Conservation (phyloP, 768 basidiomycete species). For the Calocybe cyanea region DNA sequence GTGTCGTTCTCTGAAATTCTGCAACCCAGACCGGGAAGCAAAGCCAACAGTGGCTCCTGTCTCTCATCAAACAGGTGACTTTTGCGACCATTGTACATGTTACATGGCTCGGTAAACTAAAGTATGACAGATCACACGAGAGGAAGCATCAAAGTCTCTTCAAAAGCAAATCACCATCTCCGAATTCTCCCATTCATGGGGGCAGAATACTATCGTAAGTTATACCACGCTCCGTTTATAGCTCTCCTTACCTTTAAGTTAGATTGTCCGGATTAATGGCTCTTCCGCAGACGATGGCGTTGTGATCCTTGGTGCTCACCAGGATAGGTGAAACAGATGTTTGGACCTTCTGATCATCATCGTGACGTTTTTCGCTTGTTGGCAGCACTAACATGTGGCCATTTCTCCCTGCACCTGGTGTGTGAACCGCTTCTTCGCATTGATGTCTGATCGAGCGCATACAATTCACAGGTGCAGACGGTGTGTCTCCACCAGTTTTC, state of each 20-base stretch:
- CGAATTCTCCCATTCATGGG: slow-evolving; percentile 81
- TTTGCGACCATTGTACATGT: slow-evolving; percentile 6
- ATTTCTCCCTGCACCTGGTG: slow-evolving; percentile 75
- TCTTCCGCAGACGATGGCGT: slow-evolving; percentile 55
- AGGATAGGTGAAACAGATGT: slow-evolving; percentile 58
- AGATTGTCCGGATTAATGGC: slow-evolving; percentile 79
- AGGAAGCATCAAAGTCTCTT: slow-evolving; percentile 57
- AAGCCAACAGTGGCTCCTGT: slow-evolving; percentile 75
- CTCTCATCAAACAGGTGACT: slow-evolving; percentile 59
- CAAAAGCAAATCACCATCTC: slow-evolving; percentile 54
- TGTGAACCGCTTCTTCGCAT: slow-evolving; percentile 19
- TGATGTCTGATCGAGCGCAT: slow-evolving; percentile 18
- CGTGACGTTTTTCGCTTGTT: slow-evolving; percentile 7
- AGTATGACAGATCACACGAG: slow-evolving; percentile 53
- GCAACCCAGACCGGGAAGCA: slow-evolving; percentile 59
- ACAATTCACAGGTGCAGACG: slow-evolving; percentile 41
- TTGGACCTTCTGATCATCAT: slow-evolving; percentile 3
- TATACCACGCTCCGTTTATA: slow-evolving; percentile 1
- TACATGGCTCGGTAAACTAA: not conserved
- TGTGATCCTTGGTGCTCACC: slow-evolving; percentile 76
- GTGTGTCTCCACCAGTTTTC: slow-evolving; percentile 23
- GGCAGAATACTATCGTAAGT: slow-evolving; percentile 75
- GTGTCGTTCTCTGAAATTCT: slow-evolving; percentile 18
- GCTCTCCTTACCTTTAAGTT: slow-evolving; percentile 13
- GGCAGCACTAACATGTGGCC: slow-evolving; percentile 73